Evolutionary conservation across 73 alveolate species (phyloP).

Genomic region (Tetrahymena elliotti): DNA sequence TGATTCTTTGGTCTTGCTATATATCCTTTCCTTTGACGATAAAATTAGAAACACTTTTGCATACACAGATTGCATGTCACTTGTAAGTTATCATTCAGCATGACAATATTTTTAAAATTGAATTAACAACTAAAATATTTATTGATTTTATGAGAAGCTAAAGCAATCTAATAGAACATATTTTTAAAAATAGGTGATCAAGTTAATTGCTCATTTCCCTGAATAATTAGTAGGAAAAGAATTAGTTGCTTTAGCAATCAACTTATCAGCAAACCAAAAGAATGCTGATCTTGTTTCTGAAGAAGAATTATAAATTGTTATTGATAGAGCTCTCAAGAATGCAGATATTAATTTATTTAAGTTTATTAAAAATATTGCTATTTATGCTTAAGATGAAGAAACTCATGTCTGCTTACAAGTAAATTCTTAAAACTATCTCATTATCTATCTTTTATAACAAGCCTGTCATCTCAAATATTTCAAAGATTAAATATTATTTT

Average conservation of each 20-base stretch:
- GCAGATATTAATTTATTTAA: slow-evolving; percentile 83
- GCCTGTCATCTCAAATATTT: no score
- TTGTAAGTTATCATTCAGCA: slow-evolving; percentile 52
- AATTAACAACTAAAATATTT: no score
- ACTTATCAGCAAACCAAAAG: slow-evolving; percentile 79
- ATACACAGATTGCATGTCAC: slow-evolving; percentile 89
- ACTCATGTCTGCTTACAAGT: slow-evolving; percentile 26
- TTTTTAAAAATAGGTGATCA: background rate
- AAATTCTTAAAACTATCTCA: background rate
- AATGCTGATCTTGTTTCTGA: slow-evolving; percentile 93
- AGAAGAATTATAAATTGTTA: slow-evolving; percentile 77
- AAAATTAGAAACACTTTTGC: slow-evolving; percentile 89
- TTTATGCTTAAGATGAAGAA: slow-evolving; percentile 52
- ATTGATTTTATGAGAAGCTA: no score
- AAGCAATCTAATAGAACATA: no score
- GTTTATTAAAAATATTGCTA: slow-evolving; percentile 79
- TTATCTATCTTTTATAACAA: no score
- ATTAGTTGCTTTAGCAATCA: slow-evolving; percentile 87
- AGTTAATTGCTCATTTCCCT: slow-evolving; percentile 92
- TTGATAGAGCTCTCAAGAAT: slow-evolving; percentile 86
- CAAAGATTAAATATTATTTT: no score
- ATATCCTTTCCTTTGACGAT: slow-evolving; percentile 87
- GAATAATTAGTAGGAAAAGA: slow-evolving; percentile 93
- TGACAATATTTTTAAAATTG: background rate
- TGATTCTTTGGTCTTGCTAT: slow-evolving; percentile 70